Percentiles rank a stretch among this genome's conserved stretches.
phyloP scores from a whole-genome alignment of 2,329 filamentous ascomycete genomes.

The Calonectria crousiana region DNA sequence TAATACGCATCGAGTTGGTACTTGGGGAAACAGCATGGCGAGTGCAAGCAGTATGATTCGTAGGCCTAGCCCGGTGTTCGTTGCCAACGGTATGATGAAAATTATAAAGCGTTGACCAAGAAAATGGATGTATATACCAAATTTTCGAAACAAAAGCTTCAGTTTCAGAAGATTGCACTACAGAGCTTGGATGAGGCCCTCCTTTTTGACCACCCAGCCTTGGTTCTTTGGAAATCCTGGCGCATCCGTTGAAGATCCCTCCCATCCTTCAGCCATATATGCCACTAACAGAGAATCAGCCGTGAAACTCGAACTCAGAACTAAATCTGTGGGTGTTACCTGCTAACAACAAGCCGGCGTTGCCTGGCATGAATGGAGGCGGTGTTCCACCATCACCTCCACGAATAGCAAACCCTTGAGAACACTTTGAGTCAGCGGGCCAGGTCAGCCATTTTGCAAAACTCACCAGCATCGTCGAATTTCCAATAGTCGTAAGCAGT shows the following conservation, averaged over 20 bases:
- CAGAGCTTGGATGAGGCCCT: constrained; percentile 49
- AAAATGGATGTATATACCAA: not conserved
- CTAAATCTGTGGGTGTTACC: not conserved
- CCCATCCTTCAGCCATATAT: constrained; percentile 50
- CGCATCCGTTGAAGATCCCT: constrained; percentile 39
- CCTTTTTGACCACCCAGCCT: constrained; percentile 50
- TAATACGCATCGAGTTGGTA: not conserved
- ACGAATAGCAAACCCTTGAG: constrained; percentile 43
- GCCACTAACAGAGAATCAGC: constrained; percentile 41
- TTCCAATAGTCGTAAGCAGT: constrained; percentile 57
- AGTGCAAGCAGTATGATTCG: not conserved
- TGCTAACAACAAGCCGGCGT: constrained; percentile 52
- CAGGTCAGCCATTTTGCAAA: accelerated
- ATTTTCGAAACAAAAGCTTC: not conserved
- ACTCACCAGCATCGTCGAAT: constrained; percentile 54
- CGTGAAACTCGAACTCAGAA: accelerated
- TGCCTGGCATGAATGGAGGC: constrained; percentile 53
- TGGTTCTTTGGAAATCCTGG: constrained; percentile 53
- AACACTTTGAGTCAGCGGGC: not conserved
- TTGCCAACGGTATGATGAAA: no score
- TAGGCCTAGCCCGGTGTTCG: no score
- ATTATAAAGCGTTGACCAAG: no score
- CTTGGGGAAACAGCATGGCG: not conserved
- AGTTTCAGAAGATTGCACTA: constrained; percentile 28
- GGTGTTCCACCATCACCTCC: constrained; percentile 45